Conservation (phyloP, 495 filamentous ascomycete genomes). For the Xylaria longipes region DNA sequence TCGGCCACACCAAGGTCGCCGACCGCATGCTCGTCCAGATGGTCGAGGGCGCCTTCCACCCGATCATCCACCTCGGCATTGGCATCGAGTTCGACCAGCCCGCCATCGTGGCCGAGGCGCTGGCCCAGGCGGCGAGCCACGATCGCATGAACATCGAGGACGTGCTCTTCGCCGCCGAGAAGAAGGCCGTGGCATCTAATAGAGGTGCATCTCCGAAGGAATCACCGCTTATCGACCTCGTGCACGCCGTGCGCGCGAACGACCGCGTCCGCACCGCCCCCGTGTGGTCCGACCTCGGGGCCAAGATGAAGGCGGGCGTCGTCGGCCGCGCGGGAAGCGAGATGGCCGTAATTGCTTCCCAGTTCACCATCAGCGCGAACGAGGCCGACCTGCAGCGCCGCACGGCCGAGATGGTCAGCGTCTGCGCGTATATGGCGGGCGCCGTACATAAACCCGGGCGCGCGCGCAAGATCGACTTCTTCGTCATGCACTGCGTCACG, state of each 20-base stretch:
- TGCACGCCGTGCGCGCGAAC: conserved; percentile 32
- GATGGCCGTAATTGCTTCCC: conserved; percentile 33
- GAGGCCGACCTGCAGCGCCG: conserved; percentile 32
- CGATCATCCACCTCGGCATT: conserved; percentile 51
- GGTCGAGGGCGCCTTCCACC: conserved; percentile 43
- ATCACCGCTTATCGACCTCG: conserved; percentile 24
- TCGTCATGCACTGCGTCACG: conserved; percentile 50
- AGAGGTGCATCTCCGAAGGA: no score
- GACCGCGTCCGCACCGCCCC: conserved; percentile 30
- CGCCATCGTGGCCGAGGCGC: conserved; percentile 43
- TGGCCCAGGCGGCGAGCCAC: conserved; percentile 48
- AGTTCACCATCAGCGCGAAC: conserved; percentile 31
- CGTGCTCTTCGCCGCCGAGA: conserved; percentile 29
- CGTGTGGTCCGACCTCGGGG: conserved; percentile 26
- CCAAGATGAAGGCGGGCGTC: conserved; percentile 37
- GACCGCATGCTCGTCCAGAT: conserved; percentile 43
- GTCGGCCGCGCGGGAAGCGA: conserved; percentile 37
- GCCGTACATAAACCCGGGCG: conserved; percentile 41
- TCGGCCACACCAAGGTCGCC: conserved; percentile 38
- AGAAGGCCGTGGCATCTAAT: conserved; percentile 30
- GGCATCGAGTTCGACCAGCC: conserved; percentile 50
- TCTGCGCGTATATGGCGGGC: conserved; percentile 34
- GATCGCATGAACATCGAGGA: conserved; percentile 31
- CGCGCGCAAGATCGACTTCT: conserved; percentile 48
- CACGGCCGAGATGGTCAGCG: conserved; percentile 44